phyloP scores from a whole-genome alignment of 225 moss, liverwort and hornwort genomes.

The Lunularia cruciata region DNA sequence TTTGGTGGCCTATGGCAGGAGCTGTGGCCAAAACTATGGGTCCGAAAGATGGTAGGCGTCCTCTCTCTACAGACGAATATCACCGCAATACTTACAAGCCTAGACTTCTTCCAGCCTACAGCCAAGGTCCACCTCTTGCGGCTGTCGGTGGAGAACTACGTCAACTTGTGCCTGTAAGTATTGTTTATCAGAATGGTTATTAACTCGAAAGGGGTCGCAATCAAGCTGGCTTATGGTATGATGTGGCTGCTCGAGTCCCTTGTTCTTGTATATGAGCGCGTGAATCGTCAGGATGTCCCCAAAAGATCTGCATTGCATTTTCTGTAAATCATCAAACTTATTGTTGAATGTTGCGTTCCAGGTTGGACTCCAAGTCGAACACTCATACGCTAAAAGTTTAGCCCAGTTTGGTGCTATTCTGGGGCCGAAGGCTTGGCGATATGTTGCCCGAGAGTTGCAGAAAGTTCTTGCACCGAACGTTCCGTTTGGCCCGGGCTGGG shows the following conservation, averaged over 20 bases:
- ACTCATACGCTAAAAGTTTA: slow-evolving; percentile 48
- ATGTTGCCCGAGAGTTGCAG: slow-evolving; percentile 40
- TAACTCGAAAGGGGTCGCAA: not conserved
- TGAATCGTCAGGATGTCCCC: no score
- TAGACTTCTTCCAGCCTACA: slow-evolving; percentile 86
- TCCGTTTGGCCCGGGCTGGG: slow-evolving; percentile 39
- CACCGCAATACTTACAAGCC: slow-evolving; percentile 94
- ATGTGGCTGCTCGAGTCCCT: no score
- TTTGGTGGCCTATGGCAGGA: slow-evolving; percentile 40
- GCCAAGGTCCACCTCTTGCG: slow-evolving; percentile 80
- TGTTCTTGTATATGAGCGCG: no score
- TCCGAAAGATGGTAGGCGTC: slow-evolving; percentile 88
- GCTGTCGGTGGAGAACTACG: slow-evolving; percentile 93
- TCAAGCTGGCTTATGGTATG: not conserved
- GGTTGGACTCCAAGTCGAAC: slow-evolving; percentile 39
- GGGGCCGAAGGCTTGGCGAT: slow-evolving; percentile 35
- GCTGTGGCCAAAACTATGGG: slow-evolving; percentile 74
- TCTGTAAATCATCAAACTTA: no score
- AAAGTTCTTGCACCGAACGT: slow-evolving; percentile 35
- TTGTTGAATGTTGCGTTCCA: slow-evolving; percentile 11
- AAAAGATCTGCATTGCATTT: no score
- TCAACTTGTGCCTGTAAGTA: slow-evolving; percentile 83
- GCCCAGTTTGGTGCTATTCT: slow-evolving; percentile 41
- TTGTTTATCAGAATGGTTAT: not conserved
- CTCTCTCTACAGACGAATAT: slow-evolving; percentile 92